Percentiles rank a stretch among this genome's conserved stretches.
phyloP scores from a whole-genome alignment of 1,139 yeast genomes.

The Candida tropicalis region DNA sequence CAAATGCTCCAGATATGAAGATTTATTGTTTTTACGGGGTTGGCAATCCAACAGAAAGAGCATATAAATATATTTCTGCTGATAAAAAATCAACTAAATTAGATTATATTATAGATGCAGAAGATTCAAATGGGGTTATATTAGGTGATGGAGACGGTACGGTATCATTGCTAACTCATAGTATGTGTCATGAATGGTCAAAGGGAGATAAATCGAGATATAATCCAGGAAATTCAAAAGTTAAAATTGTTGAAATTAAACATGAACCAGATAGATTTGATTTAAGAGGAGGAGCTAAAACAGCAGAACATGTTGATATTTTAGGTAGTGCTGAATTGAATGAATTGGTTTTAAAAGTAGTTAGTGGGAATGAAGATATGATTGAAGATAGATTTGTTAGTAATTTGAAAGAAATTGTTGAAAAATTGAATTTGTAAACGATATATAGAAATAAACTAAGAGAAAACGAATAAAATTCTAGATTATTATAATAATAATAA shows the following conservation, averaged over 20 bases:
- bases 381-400: slow-evolving; percentile 66
- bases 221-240: slow-evolving; percentile 77
- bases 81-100: slow-evolving; percentile 62
- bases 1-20: slow-evolving; percentile 91
- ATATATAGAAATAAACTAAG: not conserved
- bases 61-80: slow-evolving; percentile 71
- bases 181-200: slow-evolving; percentile 84
- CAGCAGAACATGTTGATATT: slow-evolving; percentile 97
- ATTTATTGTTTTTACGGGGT: slow-evolving; percentile 91
- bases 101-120: slow-evolving; percentile 69
- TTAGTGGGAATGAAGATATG: slow-evolving; percentile 72
- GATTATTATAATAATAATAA: not conserved
- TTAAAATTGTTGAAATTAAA: slow-evolving; percentile 83
- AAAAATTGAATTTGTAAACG: slow-evolving; percentile 22
- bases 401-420: slow-evolving; percentile 60
- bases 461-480: not conserved
- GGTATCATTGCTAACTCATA: slow-evolving; percentile 80
- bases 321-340: slow-evolving; percentile 91
- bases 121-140: slow-evolving; percentile 60
- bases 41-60: slow-evolving; percentile 93
- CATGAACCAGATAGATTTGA: slow-evolving; percentile 95
- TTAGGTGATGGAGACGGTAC: slow-evolving; percentile 97
- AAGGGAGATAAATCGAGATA: slow-evolving; percentile 60
- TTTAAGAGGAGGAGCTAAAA: slow-evolving; percentile 94
- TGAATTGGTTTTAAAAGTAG: slow-evolving; percentile 79